A percentile compares a stretch with the other conserved stretches of the same genome.
phyloP scores from a whole-genome alignment of 2,329 filamentous ascomycete species.

The Exophiala sp. region DNA sequence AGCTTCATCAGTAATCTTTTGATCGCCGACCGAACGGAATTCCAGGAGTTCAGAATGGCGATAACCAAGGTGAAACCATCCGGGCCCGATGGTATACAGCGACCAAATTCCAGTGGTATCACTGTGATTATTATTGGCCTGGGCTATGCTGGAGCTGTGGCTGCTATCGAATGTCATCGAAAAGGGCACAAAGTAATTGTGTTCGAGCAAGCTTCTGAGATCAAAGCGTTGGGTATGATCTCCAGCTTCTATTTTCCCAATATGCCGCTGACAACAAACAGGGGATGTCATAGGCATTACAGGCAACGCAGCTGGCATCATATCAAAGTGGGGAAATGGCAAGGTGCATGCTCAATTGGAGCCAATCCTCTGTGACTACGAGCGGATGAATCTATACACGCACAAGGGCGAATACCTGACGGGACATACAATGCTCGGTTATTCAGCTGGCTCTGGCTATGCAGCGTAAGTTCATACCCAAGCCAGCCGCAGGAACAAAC shows the following conservation, averaged over 20 bases:
- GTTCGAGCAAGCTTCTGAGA: conserved; percentile 42
- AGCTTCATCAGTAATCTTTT: too few relatives aligned
- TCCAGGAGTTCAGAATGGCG: neutral
- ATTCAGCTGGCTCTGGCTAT: neutral
- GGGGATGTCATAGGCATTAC: conserved; percentile 46
- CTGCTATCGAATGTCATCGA: conserved; percentile 56
- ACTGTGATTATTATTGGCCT: neutral
- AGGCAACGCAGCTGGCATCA: conserved; percentile 22
- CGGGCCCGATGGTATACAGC: neutral
- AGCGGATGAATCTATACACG: conserved; percentile 30
- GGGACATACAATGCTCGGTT: conserved; percentile 25
- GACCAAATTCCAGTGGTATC: neutral
- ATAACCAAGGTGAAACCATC: neutral
- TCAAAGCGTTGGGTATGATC: neutral
- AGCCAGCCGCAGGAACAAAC: neutral
- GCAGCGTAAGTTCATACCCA: neutral
- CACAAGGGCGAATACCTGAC: conserved; percentile 33
- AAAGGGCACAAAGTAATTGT: conserved; percentile 52
- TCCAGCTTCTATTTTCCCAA: neutral
- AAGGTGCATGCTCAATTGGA: conserved; percentile 13
- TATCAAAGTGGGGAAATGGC: conserved; percentile 29
- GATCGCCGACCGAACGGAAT: neutral
- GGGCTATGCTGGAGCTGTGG: conserved; percentile 60
- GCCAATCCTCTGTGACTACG: neutral
- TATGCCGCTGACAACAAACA: conserved; percentile 17